Evolutionary conservation across 768 basidiomycete genomes (phyloP).

Genomic region (Coprinopsis marcescibilis): DNA sequence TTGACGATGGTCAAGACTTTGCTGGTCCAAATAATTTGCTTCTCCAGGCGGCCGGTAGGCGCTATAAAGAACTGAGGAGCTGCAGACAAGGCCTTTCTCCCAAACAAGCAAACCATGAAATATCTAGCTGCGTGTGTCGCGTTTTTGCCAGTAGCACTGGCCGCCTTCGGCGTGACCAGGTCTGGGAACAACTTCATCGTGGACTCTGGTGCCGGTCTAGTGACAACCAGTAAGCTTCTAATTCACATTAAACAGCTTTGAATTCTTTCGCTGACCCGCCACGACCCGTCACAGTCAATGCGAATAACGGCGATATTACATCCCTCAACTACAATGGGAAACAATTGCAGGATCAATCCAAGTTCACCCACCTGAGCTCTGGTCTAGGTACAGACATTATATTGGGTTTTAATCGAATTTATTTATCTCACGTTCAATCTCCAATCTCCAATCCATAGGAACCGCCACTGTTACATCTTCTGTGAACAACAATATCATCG

Average conservation of each 20-base stretch:
- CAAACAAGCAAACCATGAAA: slow-evolving; percentile 16
- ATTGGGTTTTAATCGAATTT: background rate
- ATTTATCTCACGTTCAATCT: background rate
- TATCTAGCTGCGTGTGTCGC: slow-evolving; percentile 14
- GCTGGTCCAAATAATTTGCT: background rate
- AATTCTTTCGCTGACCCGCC: too few species aligned
- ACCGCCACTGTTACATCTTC: slow-evolving; percentile 36
- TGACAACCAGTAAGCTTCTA: slow-evolving; percentile 33
- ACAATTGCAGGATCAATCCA: slow-evolving; percentile 38
- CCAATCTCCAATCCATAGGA: slow-evolving; percentile 17
- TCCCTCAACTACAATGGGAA: slow-evolving; percentile 40
- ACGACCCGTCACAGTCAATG: slow-evolving; percentile 28
- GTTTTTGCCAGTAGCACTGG: slow-evolving; percentile 28
- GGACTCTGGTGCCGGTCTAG: slow-evolving; percentile 40
- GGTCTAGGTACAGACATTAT: slow-evolving; percentile 40
- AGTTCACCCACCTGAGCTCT: slow-evolving; percentile 42
- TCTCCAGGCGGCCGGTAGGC: background rate
- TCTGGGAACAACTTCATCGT: slow-evolving; percentile 35
- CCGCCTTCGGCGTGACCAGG: slow-evolving; percentile 41
- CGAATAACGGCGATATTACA: slow-evolving; percentile 39
- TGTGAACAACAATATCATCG: slow-evolving; percentile 30
- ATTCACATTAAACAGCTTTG: too few species aligned
- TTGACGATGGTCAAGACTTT: background rate
- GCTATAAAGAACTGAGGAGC: background rate
- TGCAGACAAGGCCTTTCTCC: too few species aligned